A percentile compares a stretch with the other conserved stretches of the same genome.
These are phyloP conservation scores for Fremontodendron californicum DNA, from an alignment of 345 rosid genomes.

Conservation along the genomic window DNA sequence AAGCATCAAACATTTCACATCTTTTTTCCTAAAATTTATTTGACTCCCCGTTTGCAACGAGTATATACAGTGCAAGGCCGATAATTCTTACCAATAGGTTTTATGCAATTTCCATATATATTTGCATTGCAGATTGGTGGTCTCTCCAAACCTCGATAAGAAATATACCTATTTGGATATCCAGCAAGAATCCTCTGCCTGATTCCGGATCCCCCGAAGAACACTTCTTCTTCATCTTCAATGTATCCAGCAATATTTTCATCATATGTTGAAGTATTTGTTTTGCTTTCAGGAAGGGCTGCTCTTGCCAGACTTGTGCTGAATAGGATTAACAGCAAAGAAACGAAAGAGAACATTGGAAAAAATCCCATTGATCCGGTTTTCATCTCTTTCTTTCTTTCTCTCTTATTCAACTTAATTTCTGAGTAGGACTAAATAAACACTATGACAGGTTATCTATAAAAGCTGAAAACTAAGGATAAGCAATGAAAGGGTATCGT, in stretches of 20 bases:
- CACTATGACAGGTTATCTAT: background rate
- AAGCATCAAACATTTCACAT: background rate
- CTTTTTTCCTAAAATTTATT: background rate
- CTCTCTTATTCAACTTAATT: background rate
- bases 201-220: background rate
- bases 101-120: conserved; percentile 1
- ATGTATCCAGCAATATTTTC: conserved; percentile 1
- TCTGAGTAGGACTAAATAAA: background rate
- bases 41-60: conserved; percentile 6
- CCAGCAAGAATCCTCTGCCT: background rate
- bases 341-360: background rate
- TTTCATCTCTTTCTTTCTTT: background rate
- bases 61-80: conserved; percentile 2
- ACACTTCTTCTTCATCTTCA: conserved; percentile 4
- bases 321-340: background rate
- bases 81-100: background rate
- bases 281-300: background rate
- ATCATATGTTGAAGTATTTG: background rate
- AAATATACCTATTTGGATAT: background rate
- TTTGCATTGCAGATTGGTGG: conserved; percentile 3
- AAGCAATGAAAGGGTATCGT: background rate
- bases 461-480: background rate
- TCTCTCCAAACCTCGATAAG: background rate
- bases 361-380: background rate
- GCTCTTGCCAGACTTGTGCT: background rate